phyloP scores from a whole-genome alignment of 2,329 filamentous ascomycete species.

The Onygenales sp. region DNA sequence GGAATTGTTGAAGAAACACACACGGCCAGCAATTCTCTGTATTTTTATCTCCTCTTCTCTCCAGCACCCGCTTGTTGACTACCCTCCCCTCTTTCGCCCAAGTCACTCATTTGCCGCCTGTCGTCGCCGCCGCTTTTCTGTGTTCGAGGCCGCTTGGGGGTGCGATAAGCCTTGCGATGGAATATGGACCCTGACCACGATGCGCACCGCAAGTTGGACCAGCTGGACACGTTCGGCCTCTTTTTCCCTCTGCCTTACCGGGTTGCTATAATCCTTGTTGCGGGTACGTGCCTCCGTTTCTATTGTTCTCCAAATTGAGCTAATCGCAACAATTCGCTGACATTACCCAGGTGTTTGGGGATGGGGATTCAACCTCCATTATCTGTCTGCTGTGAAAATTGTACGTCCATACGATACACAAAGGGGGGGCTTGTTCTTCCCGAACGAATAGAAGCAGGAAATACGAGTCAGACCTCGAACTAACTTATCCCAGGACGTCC shows the following conservation, averaged over 20 bases:
- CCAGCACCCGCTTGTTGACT: neutral
- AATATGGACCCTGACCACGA: slow-evolving; percentile 33
- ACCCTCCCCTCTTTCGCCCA: neutral
- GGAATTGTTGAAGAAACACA: neutral
- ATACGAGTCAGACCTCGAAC: slow-evolving; percentile 1
- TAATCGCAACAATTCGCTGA: neutral
- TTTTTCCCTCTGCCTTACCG: slow-evolving; percentile 83
- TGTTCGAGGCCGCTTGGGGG: neutral
- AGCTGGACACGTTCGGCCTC: slow-evolving; percentile 74
- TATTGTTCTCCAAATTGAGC: neutral
- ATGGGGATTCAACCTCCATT: slow-evolving; percentile 88
- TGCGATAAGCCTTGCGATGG: slow-evolving; percentile 13
- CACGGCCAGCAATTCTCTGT: neutral
- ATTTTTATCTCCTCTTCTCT: neutral
- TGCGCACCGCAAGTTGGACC: slow-evolving; percentile 16
- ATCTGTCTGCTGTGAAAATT: slow-evolving; percentile 69
- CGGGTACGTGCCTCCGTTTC: slow-evolving; percentile 49
- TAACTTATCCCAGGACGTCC: slow-evolving; percentile 54
- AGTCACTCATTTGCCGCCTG: neutral
- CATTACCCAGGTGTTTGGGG: slow-evolving; percentile 71
- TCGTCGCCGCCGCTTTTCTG: neutral
- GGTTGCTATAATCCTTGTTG: slow-evolving; percentile 72
- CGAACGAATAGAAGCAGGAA: neutral
- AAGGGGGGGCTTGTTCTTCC: neutral
- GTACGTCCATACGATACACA: slow-evolving; percentile 30